Conservation (phyloP, 1,139 yeast species). For the Saccharomyces hybrid region DNA sequence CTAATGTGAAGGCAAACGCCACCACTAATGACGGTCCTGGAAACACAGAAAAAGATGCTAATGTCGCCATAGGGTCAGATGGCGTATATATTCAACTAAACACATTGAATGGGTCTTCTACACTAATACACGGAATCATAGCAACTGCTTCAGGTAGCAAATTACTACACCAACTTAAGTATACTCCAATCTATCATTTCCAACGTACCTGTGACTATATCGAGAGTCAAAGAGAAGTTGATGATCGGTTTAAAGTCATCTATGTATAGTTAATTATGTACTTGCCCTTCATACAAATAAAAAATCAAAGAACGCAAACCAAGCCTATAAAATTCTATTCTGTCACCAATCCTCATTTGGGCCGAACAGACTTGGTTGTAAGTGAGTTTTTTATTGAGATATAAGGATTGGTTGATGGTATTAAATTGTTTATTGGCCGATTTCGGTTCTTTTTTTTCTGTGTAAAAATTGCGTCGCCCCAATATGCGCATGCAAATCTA, state of each 20-base stretch:
- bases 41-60: background rate
- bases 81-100: constrained; percentile 21
- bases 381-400: background rate
- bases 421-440: background rate
- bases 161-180: constrained; percentile 3
- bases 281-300: background rate
- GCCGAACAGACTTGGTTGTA: too few species aligned
- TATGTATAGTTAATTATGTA: constrained; percentile 2
- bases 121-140: constrained; percentile 3
- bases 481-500: background rate
- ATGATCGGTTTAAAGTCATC: constrained; percentile 54
- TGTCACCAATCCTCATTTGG: too few species aligned
- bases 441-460: background rate
- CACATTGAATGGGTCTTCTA: background rate
- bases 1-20: background rate
- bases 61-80: constrained; percentile 21
- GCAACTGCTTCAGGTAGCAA: background rate
- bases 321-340: background rate
- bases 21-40: background rate
- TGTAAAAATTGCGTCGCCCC: background rate
- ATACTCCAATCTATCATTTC: constrained; percentile 31
- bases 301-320: background rate
- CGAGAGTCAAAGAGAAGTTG: constrained; percentile 55
- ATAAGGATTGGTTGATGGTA: background rate
- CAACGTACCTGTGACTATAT: constrained; percentile 63